A percentile compares a stretch with the other conserved stretches of the same genome.
These are phyloP conservation scores for Epicoccum sorghinum DNA, from an alignment of 2,329 filamentous ascomycete species.

Conservation along the genomic window DNA sequence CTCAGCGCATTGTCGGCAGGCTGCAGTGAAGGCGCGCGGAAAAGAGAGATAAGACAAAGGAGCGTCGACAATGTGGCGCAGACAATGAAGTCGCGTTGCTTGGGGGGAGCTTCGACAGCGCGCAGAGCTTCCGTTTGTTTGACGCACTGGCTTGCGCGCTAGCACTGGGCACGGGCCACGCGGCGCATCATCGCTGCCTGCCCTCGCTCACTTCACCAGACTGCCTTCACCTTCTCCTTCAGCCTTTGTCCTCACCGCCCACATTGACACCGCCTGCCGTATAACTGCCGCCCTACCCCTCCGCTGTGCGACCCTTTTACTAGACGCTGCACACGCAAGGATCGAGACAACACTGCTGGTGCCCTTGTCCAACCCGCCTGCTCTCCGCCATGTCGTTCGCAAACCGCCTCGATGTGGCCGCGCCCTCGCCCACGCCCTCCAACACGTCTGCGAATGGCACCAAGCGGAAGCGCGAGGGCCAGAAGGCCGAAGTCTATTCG, in stretches of 20 bases:
- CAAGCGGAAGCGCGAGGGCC: conserved; percentile 65
- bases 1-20: conserved; percentile 33
- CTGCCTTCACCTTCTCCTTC: too few relatives aligned
- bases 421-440: conserved; percentile 65
- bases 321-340: conserved; percentile 37
- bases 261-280: not conserved
- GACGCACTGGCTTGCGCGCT: conserved; percentile 17
- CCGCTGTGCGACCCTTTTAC: conserved; percentile 39
- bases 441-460: conserved; percentile 44
- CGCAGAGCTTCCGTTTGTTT: conserved; percentile 30
- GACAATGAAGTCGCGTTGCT: conserved; percentile 26
- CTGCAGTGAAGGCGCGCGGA: conserved; percentile 8
- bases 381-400: conserved; percentile 37
- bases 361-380: not conserved
- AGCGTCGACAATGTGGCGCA: conserved; percentile 11
- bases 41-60: conserved; percentile 17
- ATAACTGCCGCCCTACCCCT: conserved; percentile 2
- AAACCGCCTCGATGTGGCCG: conserved; percentile 33
- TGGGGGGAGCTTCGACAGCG: conserved; percentile 21
- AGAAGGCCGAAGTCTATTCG: conserved; percentile 68
- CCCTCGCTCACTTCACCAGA: not conserved
- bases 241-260: not conserved
- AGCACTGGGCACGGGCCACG: conserved; percentile 15
- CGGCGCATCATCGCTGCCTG: conserved; percentile 26
- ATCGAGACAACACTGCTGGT: not conserved